Evolutionary conservation across 495 filamentous ascomycete species (phyloP).

Genomic region (Xylaria telfairii): DNA sequence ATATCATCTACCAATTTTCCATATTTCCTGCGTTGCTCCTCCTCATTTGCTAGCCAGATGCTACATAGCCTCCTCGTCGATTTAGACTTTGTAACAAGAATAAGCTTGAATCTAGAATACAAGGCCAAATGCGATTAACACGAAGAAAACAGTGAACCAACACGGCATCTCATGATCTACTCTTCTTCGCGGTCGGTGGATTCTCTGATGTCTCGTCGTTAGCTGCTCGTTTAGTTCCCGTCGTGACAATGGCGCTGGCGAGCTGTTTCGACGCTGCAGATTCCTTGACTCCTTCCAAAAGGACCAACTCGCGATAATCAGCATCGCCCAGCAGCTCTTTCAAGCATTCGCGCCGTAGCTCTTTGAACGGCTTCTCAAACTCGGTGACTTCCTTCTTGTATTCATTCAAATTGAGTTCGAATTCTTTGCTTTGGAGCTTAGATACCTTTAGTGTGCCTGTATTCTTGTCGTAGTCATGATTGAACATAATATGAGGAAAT

Average conservation of each 20-base stretch:
- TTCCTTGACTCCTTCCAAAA: background rate
- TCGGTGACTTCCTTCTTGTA: background rate
- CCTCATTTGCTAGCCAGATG: too few species aligned
- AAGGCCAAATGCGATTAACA: too few species aligned
- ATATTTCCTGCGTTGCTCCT: too few species aligned
- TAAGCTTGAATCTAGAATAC: too few species aligned
- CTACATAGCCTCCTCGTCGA: too few species aligned
- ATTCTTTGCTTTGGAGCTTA: background rate
- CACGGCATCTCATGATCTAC: too few species aligned
- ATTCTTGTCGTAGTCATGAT: background rate
- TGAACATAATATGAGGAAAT: background rate
- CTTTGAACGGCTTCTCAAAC: background rate
- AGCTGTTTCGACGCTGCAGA: background rate
- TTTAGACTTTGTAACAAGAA: too few species aligned
- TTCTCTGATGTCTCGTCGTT: background rate
- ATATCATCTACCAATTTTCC: too few species aligned
- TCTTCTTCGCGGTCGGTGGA: background rate
- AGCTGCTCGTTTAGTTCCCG: background rate
- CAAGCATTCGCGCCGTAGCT: background rate
- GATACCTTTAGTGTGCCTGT: background rate
- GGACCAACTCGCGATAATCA: constrained; percentile 2
- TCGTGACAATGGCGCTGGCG: background rate
- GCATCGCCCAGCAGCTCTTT: background rate
- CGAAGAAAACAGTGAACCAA: too few species aligned
- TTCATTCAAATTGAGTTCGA: background rate